These are phyloP conservation scores for Colletotrichum nymphaeae DNA, from an alignment of 2,329 filamentous ascomycete genomes.

Conservation along the genomic window DNA sequence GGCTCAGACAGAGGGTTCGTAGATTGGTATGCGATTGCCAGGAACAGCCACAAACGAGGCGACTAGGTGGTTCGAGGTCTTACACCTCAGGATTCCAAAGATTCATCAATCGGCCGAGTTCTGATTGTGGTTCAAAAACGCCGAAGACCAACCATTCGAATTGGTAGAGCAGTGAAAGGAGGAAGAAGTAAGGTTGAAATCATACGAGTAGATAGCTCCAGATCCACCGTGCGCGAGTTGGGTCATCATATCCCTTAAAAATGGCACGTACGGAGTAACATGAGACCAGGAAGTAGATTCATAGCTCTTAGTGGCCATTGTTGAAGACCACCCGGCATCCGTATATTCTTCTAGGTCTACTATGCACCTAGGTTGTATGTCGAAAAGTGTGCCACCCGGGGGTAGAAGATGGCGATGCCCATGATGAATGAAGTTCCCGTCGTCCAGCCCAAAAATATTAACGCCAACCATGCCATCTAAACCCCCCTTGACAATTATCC, in stretches of 20 bases:
- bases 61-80: not conserved
- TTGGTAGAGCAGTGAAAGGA: no score
- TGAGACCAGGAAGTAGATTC: not conserved
- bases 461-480: slow-evolving; percentile 21
- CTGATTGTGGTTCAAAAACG: no score
- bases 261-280: not conserved
- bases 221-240: no score
- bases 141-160: no score
- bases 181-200: no score
- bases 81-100: no score
- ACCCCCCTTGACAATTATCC: not conserved
- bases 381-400: not conserved
- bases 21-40: not conserved
- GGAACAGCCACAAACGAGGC: not conserved
- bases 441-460: not conserved
- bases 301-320: slow-evolving; percentile 14
- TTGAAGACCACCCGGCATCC: slow-evolving; percentile 23
- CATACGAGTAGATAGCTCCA: no score
- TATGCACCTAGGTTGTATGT: not conserved
- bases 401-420: slow-evolving; percentile 23
- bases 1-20: not conserved
- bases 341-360: not conserved
- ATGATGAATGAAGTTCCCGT: slow-evolving; percentile 29
- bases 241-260: no score
- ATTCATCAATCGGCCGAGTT: no score